Evolutionary conservation across 1,284 basidiomycete species (phyloP), one percentile per base, ranked within the genome.

Genomic region (Boletus calvinii): DNA sequence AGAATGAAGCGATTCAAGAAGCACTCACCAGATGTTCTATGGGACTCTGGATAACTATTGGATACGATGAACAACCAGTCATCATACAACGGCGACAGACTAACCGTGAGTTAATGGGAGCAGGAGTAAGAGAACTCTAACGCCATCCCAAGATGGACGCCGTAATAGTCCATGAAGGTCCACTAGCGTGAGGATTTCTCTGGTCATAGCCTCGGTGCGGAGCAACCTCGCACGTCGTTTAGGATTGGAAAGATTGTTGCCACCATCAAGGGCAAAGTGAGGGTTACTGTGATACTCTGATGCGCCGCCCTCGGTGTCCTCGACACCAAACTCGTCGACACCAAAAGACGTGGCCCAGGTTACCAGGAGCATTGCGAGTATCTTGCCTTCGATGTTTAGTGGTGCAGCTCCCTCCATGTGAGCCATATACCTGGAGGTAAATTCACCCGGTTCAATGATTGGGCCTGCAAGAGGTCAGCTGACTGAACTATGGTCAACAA

Each of bases 331-430:
- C 60, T 92, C 88, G 66, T 94, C 83, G 40, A 94, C 74, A 20
- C 93, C 92, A 64, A 90, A 94, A 26, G 89, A 91, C 2, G 85
- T 80, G 0, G 90, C 92, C 92, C 92, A 95, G 17, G 87, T 80
- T 47, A 90, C 89, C 17, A 94, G 74, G 22, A 87, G 66, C 76
- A 87, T 82, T 8, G 83, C 76, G 40, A 90, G 74, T 50, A 91
- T 77, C 46, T 78, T 77, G 15, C 81, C 87, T 54, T 87, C 79
- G 51, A 77, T 71, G 17, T 75, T 72, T 2, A 90, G 74, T 12
- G 79, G 73, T 31, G 78, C 74, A 7, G 70, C 74, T 47, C 85
- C 83, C 66, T 87, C 77, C 60, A 73, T 59, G 68, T 85, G 78
- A 58, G 84, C 76, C 41, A 77, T 61, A 70, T 84, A 93, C 40